Conservation (phyloP, 192 early-diverging fungal species). For the Backusella psychrophila region DNA sequence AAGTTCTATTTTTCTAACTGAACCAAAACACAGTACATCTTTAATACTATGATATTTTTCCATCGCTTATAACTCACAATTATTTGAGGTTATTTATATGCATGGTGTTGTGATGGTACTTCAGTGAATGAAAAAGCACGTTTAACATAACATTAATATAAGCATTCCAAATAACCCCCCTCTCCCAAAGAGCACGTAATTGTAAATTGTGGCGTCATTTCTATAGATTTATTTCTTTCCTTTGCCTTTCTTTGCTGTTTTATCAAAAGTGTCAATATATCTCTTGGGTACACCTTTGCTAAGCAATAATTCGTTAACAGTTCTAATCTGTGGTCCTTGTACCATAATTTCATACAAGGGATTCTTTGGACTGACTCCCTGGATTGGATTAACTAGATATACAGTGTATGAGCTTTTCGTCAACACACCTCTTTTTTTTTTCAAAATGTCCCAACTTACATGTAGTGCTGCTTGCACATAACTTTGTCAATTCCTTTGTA, state of each 20-base stretch:
- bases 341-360: slow-evolving; percentile 67
- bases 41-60: no score
- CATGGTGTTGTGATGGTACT: background rate
- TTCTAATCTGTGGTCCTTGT: slow-evolving; percentile 72
- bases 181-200: background rate
- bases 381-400: slow-evolving; percentile 45
- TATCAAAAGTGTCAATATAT: slow-evolving; percentile 40
- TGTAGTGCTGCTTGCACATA: slow-evolving; percentile 66
- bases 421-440: background rate
- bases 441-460: slow-evolving; percentile 36
- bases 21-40: background rate
- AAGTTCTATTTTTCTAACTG: background rate
- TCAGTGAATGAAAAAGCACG: background rate
- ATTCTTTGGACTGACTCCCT: slow-evolving; percentile 49
- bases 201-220: background rate
- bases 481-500: slow-evolving; percentile 52
- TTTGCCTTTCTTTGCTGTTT: slow-evolving; percentile 34
- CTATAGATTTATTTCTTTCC: slow-evolving; percentile 27
- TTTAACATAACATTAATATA: background rate
- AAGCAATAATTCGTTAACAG: slow-evolving; percentile 48
- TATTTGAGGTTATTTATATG: background rate
- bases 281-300: slow-evolving; percentile 53
- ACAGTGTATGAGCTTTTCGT: background rate
- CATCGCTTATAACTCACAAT: no score
- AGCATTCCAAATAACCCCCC: background rate